Percentiles rank a stretch among this genome's conserved stretches.
Evolutionary conservation across 2,329 filamentous ascomycete species (phyloP).

Genomic region (Trichoderma lentiforme): DNA sequence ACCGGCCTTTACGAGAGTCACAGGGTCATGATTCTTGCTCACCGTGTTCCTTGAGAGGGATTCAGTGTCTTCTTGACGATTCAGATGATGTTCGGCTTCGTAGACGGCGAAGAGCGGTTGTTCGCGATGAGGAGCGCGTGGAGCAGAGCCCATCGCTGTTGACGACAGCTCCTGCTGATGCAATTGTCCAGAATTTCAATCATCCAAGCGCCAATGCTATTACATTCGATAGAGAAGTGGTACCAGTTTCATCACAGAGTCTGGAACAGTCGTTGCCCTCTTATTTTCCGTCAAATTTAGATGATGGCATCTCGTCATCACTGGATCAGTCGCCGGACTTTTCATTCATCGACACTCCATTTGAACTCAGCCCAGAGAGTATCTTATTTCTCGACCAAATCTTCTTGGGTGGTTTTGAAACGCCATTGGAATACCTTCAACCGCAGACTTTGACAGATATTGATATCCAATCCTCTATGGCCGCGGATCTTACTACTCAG

Average conservation of each 20-base stretch:
- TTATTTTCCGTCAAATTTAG: neutral
- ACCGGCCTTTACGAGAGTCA: neutral
- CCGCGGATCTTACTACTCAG: neutral
- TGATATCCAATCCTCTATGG: neutral
- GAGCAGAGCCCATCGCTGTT: neutral
- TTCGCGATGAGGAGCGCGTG: neutral
- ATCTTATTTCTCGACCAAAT: slow-evolving; percentile 5
- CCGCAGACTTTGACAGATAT: neutral
- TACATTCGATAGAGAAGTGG: neutral
- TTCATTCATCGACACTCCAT: neutral
- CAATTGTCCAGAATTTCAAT: neutral
- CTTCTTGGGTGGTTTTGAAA: neutral
- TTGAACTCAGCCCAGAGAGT: slow-evolving; percentile 2
- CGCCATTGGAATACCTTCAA: neutral
- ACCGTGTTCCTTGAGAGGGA: neutral
- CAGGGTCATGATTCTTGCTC: neutral
- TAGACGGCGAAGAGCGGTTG: neutral
- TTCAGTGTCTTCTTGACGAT: neutral
- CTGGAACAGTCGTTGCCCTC: neutral
- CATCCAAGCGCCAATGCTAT: neutral
- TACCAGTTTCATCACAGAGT: neutral
- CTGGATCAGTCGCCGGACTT: neutral
- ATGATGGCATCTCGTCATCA: neutral
- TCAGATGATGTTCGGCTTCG: neutral
- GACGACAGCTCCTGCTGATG: neutral